Base-by-base conservation (phyloP, 2,329 filamentous ascomycete genomes). In the Nemania sp. region DNA sequence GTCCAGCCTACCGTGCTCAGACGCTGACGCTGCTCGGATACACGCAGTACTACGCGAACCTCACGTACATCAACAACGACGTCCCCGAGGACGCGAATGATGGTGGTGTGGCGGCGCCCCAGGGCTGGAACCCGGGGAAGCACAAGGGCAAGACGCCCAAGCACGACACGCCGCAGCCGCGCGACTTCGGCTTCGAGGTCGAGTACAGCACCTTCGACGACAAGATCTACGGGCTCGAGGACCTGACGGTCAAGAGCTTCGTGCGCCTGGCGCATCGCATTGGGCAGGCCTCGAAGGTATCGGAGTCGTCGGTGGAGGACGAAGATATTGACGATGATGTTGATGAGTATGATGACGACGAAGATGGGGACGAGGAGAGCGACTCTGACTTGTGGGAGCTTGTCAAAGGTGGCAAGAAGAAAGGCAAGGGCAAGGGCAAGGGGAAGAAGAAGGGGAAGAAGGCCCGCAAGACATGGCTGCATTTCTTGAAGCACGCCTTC, bases 21-120 rank as follows among this genome's bases (percentile, higher is more conserved):
- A 84, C 93, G 0, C 84, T 98, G 43, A 92, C 93, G 0, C 84
- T 94, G 69, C 85, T 91, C 2, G 89, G 93, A 5, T 98, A 93
- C 79, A 93, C 89, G 3, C 96, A 99, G 76, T 98, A 97, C 79
- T 98, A 89, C 79, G 94, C 95, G 68, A 99, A 99, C 78, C 82
- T 99, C n/a, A 98, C 95, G 0, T 82, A 88, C 66, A 90, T 97
- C 80, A 97, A 98, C 81, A 92, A 94, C 73, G 88, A 92, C 67
- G 85, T 89, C 55, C 76, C 80, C 20, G 75, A 78, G 10, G 79
- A 78, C 6, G 65, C 65, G 7, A 70, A 68, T 1, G 71, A 80
- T 5, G 76, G 78, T 2, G 71, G 78, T 2, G 70, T 75, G 2
- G 65, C 74, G n/a, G 79, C 79, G 7, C 52, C 76, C 7, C 71